Evolutionary conservation across 2,329 filamentous ascomycete species (phyloP).

Genomic region (Lachnellula cervina): DNA sequence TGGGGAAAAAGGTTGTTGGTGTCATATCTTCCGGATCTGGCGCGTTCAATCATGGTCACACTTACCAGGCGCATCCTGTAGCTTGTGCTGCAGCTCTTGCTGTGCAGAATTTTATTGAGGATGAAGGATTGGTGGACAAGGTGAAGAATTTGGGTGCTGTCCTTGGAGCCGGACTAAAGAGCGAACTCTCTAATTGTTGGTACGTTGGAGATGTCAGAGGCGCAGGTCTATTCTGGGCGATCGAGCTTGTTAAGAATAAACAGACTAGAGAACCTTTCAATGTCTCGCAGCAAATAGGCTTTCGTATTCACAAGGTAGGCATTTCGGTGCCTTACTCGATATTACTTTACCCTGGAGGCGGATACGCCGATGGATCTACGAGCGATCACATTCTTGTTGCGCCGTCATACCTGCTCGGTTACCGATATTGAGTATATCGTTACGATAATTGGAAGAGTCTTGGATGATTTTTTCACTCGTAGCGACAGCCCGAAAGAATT

Average conservation of each 20-base stretch:
- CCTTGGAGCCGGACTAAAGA: neutral
- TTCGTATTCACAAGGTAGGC: slow-evolving; percentile 36
- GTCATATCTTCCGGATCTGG: neutral
- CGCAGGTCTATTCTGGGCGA: slow-evolving; percentile 48
- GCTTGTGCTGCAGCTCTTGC: neutral
- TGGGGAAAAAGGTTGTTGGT: slow-evolving; percentile 33
- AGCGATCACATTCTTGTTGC: slow-evolving; percentile 58
- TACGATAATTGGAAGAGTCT: too few species aligned
- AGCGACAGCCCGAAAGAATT: too few species aligned
- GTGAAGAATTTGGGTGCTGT: neutral
- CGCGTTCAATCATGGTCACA: slow-evolving; percentile 1
- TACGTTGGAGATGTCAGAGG: slow-evolving; percentile 50
- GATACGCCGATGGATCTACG: slow-evolving; percentile 45
- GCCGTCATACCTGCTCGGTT: slow-evolving; percentile 36
- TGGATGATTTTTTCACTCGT: too few species aligned
- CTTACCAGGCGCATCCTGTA: neutral
- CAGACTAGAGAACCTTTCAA: slow-evolving; percentile 42
- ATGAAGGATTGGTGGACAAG: neutral
- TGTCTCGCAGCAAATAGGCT: slow-evolving; percentile 36
- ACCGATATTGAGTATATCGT: slow-evolving; percentile 37
- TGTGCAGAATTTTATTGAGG: neutral
- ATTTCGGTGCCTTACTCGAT: slow-evolving; percentile 41
- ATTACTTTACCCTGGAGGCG: slow-evolving; percentile 50
- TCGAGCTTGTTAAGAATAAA: slow-evolving; percentile 48
- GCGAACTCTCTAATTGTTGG: neutral